phyloP scores from a whole-genome alignment of 2,329 filamentous ascomycete species.

The Diaporthe citriasiana region DNA sequence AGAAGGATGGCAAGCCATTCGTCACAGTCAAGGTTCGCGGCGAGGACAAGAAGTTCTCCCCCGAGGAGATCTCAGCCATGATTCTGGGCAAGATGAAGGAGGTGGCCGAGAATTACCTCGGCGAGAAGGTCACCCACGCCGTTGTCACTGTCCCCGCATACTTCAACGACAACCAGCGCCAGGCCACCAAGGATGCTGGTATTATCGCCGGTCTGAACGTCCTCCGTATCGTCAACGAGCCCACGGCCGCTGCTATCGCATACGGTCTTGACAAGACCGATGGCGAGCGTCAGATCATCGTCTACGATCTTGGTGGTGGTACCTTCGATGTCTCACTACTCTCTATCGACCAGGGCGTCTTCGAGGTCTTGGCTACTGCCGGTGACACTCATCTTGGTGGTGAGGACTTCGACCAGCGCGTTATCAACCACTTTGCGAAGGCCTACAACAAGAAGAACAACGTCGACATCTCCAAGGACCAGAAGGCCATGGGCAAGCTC shows the following conservation, averaged over 20 bases:
- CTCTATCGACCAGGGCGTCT: constrained; percentile 91
- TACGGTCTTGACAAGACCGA: constrained; percentile 92
- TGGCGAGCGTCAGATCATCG: constrained; percentile 88
- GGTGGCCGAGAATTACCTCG: constrained; percentile 82
- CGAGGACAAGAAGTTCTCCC: constrained; percentile 79
- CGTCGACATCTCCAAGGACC: constrained; percentile 93
- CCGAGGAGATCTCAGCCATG: constrained; percentile 86
- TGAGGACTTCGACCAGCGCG: constrained; percentile 98
- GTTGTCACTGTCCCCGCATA: constrained; percentile 96
- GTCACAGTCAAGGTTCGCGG: constrained; percentile 81
- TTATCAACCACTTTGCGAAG: constrained; percentile 98
- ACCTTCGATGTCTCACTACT: constrained; percentile 95
- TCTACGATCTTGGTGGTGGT: constrained; percentile 95
- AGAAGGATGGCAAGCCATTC: constrained; percentile 90
- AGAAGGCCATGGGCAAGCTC: constrained; percentile 98
- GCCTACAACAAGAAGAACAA: constrained; percentile 98
- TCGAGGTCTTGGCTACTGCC: constrained; percentile 93
- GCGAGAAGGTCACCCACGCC: constrained; percentile 87
- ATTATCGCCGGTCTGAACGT: constrained; percentile 93
- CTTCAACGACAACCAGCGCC: constrained; percentile 98
- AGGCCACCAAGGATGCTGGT: constrained; percentile 96
- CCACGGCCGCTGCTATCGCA: constrained; percentile 93
- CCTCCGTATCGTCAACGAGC: constrained; percentile 96
- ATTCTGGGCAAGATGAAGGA: constrained; percentile 89
- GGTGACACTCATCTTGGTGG: constrained; percentile 98